Percentiles rank a stretch among this genome's conserved stretches.
Conservation (phyloP, 331 rosid species). For the Quercus tomentella region DNA sequence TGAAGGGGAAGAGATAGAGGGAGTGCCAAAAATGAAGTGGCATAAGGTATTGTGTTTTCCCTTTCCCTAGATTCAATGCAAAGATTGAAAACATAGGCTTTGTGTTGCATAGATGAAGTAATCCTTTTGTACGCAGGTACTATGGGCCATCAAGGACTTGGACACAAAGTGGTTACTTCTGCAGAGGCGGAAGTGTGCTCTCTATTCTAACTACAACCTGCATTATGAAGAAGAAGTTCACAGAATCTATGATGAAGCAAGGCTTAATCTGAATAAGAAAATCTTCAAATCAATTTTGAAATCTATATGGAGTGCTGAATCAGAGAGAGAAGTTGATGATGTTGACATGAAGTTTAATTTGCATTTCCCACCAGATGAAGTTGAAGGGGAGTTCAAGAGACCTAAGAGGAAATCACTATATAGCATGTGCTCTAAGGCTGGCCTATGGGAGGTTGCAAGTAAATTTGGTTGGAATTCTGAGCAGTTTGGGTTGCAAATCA, state of each 20-base stretch:
- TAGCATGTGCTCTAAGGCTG: conserved; percentile 75
- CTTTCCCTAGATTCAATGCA: no score
- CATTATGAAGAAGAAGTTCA: conserved; percentile 85
- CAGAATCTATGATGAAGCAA: conserved; percentile 73
- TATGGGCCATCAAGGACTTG: conserved; percentile 92
- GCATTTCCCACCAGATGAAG: conserved; percentile 96
- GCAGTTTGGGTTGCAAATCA: conserved; percentile 84
- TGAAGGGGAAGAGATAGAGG: conserved; percentile 53
- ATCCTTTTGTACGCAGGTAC: conserved; percentile 44
- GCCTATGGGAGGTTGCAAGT: conserved; percentile 95
- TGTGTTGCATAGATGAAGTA: no score
- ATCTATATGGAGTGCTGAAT: conserved; percentile 83
- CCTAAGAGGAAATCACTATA: conserved; percentile 88
- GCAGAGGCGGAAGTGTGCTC: conserved; percentile 86
- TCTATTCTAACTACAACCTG: conserved; percentile 64
- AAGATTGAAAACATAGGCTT: no score
- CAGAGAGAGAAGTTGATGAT: conserved; percentile 96
- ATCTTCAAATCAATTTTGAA: conserved; percentile 83
- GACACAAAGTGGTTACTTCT: conserved; percentile 93
- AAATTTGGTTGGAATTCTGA: conserved; percentile 94
- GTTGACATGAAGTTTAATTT: conserved; percentile 94
- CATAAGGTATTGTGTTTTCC: conserved; percentile 62
- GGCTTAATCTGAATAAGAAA: conserved; percentile 63
- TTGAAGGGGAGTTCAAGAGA: conserved; percentile 89
- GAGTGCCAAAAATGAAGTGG: conserved; percentile 66